These are phyloP conservation scores for Venustampulla echinocandica DNA, from an alignment of 495 filamentous ascomycete species.

Conservation along the genomic window DNA sequence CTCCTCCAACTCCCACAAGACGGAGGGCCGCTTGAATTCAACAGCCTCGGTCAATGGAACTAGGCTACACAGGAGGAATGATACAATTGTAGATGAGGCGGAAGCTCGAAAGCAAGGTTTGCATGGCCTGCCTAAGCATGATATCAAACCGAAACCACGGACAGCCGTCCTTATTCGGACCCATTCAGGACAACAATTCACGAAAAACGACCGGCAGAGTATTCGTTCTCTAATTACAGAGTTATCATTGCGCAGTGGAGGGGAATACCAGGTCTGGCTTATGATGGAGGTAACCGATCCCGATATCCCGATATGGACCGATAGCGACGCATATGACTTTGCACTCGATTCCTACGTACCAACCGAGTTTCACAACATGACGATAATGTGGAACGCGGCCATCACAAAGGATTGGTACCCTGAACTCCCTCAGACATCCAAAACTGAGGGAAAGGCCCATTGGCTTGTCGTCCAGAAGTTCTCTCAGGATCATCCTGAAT, in stretches of 20 bases:
- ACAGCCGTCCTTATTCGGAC: conserved; percentile 65
- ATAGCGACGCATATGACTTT: conserved; percentile 42
- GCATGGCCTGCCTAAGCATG: not conserved
- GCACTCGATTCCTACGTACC: conserved; percentile 49
- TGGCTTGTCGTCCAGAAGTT: conserved; percentile 58
- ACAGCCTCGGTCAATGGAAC: not conserved
- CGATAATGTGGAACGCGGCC: conserved; percentile 58
- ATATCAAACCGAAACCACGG: conserved; percentile 26
- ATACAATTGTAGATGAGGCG: conserved; percentile 9
- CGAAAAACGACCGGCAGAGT: conserved; percentile 58
- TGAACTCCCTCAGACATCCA: conserved; percentile 32
- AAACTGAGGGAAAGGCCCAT: conserved; percentile 38
- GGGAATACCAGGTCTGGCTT: conserved; percentile 68
- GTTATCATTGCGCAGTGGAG: conserved; percentile 60
- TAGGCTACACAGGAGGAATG: not conserved
- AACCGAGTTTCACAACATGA: conserved; percentile 55
- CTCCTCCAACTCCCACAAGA: not conserved
- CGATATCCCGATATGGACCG: conserved; percentile 44
- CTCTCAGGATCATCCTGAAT: conserved; percentile 57
- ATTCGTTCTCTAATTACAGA: conserved; percentile 70
- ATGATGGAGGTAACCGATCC: conserved; percentile 64
- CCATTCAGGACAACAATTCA: conserved; percentile 59
- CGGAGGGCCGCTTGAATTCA: not conserved
- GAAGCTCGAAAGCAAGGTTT: conserved; percentile 6
- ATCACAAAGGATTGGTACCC: conserved; percentile 52